phyloP scores from a whole-genome alignment of 805 yeast genomes.

The Ogataea thermomethanolica region DNA sequence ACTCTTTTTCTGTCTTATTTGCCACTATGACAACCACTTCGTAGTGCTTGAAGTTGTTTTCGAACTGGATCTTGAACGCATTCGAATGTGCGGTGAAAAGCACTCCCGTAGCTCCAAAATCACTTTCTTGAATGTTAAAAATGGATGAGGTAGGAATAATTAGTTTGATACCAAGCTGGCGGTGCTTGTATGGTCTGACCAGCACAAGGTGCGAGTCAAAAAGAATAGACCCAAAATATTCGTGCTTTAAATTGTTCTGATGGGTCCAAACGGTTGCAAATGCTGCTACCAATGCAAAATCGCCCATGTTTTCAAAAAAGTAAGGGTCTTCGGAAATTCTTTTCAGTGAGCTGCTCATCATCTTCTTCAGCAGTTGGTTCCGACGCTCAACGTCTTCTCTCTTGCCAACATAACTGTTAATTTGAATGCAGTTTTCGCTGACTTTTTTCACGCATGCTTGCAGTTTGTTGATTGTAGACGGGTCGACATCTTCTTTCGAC shows the following conservation, averaged over 20 bases:
- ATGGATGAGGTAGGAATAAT: constrained; percentile 45
- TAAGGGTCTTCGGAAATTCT: constrained; percentile 20
- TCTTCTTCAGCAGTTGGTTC: constrained; percentile 13
- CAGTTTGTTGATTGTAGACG: constrained; percentile 23
- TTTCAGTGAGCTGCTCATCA: constrained; percentile 12
- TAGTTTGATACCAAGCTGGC: constrained; percentile 37
- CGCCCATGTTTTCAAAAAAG: constrained; percentile 46
- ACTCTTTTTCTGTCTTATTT: constrained; percentile 32
- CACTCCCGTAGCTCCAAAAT: constrained; percentile 22
- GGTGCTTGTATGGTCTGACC: constrained; percentile 26
- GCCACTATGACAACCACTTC: constrained; percentile 42
- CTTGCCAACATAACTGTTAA: constrained; percentile 24
- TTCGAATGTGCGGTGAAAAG: constrained; percentile 30
- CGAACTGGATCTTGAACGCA: constrained; percentile 46
- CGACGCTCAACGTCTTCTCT: constrained; percentile 18
- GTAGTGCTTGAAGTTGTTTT: constrained; percentile 37
- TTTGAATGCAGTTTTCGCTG: constrained; percentile 19
- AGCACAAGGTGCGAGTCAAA: constrained; percentile 51
- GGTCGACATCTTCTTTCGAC: constrained; percentile 22
- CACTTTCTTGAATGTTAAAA: constrained; percentile 21
- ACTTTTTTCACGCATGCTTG: constrained; percentile 28
- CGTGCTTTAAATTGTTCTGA: constrained; percentile 12
- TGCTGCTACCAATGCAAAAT: constrained; percentile 42
- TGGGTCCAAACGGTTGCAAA: constrained; percentile 39
- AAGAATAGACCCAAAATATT: constrained; percentile 37